A percentile compares a stretch with the other conserved stretches of the same genome.
phyloP scores from a whole-genome alignment of 768 basidiomycete genomes.

The Naganishia vishniacii region DNA sequence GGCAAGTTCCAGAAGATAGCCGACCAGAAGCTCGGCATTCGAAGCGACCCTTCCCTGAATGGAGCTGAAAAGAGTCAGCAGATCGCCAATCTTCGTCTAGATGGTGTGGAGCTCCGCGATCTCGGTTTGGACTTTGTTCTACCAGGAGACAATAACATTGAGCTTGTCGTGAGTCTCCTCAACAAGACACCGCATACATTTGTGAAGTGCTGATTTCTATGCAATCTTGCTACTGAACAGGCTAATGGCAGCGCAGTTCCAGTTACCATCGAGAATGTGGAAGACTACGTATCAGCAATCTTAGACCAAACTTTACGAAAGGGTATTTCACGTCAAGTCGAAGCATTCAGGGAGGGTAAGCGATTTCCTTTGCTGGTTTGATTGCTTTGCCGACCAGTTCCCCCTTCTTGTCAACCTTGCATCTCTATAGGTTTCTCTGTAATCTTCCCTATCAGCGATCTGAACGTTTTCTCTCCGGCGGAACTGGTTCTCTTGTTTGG shows the following conservation, averaged over 20 bases:
- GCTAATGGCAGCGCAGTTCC: slow-evolving; percentile 69
- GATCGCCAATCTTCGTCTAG: slow-evolving; percentile 18
- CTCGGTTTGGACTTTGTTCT: slow-evolving; percentile 92
- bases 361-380: background rate
- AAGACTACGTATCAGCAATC: slow-evolving; percentile 81
- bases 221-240: slow-evolving; percentile 49
- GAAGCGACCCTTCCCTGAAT: slow-evolving; percentile 44
- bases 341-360: slow-evolving; percentile 75
- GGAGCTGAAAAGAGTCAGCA: background rate
- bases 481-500: slow-evolving; percentile 95
- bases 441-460: slow-evolving; percentile 86
- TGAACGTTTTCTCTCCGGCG: slow-evolving; percentile 86
- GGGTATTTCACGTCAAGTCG: slow-evolving; percentile 70
- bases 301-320: slow-evolving; percentile 80
- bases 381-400: background rate
- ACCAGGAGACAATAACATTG: slow-evolving; percentile 82
- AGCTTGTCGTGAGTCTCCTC: slow-evolving; percentile 73
- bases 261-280: slow-evolving; percentile 81
- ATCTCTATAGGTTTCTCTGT: slow-evolving; percentile 50
- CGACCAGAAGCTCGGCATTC: slow-evolving; percentile 53
- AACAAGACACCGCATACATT: no score
- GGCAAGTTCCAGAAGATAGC: slow-evolving; percentile 62
- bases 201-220: slow-evolving; percentile 15
- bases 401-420: no score
- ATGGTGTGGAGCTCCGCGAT: slow-evolving; percentile 68